Evolutionary conservation across 306 rosid genomes (phyloP).

Genomic region (Parietaria judaica): DNA sequence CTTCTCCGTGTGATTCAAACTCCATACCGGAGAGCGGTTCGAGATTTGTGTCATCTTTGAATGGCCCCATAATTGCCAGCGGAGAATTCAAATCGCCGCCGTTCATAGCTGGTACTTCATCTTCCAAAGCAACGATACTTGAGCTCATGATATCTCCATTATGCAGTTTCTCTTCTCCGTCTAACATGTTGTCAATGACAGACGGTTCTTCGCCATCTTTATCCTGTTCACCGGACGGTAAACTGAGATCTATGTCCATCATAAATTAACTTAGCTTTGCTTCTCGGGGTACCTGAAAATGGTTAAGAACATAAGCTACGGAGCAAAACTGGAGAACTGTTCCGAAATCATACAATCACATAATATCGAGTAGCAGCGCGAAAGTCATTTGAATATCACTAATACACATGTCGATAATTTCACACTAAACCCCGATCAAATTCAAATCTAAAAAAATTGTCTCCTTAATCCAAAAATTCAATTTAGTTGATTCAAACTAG

Average conservation of each 20-base stretch:
- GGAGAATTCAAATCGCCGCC: constrained; percentile 80
- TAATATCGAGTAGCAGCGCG: no score
- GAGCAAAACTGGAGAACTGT: background rate
- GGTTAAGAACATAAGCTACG: constrained; percentile 12
- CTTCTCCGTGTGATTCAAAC: constrained; percentile 91
- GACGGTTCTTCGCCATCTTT: constrained; percentile 74
- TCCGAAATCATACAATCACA: no score
- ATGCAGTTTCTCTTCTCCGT: constrained; percentile 66
- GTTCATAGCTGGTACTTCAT: constrained; percentile 50
- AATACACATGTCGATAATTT: no score
- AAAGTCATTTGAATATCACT: no score
- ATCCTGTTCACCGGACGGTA: constrained; percentile 86
- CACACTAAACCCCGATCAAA: no score
- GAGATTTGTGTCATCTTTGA: constrained; percentile 88
- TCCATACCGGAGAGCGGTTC: constrained; percentile 99
- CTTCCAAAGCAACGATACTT: constrained; percentile 49
- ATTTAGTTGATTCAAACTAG: no score
- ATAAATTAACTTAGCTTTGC: constrained; percentile 24
- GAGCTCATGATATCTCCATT: constrained; percentile 60
- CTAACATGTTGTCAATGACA: constrained; percentile 65
- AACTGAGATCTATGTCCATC: constrained; percentile 93
- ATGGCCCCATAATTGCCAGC: constrained; percentile 48
- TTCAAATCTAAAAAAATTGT: no score
- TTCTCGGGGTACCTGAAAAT: constrained; percentile 44
- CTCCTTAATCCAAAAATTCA: no score